These are phyloP conservation scores for Lumnitzera littorea DNA, from an alignment of 345 rosid species.

Conservation along the genomic window DNA sequence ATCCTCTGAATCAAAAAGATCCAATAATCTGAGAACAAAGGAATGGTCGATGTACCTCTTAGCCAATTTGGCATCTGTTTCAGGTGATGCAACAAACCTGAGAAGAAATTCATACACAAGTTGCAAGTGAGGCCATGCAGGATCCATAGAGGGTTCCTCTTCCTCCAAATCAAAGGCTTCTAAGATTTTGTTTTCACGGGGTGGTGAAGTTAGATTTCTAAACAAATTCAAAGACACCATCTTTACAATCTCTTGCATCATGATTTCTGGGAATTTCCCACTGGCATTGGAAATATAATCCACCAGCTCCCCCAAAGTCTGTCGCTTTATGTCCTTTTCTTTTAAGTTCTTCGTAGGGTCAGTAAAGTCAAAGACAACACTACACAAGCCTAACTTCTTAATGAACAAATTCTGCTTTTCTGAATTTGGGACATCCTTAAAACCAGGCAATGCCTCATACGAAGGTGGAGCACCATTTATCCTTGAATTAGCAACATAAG, in stretches of 20 bases:
- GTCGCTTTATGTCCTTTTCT: constrained; percentile 75
- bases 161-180: constrained; percentile 76
- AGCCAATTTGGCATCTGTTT: constrained; percentile 80
- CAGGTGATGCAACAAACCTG: constrained; percentile 70
- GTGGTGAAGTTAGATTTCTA: constrained; percentile 52
- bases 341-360: constrained; percentile 57
- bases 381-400: constrained; percentile 52
- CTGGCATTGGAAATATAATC: constrained; percentile 59
- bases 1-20: constrained; percentile 81
- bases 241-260: constrained; percentile 59
- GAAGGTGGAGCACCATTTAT: constrained; percentile 37
- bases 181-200: constrained; percentile 51
- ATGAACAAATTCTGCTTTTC: constrained; percentile 66
- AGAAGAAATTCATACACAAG: constrained; percentile 70
- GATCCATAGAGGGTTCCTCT: constrained; percentile 73
- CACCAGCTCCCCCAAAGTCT: constrained; percentile 67
- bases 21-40: constrained; percentile 64
- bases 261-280: constrained; percentile 53
- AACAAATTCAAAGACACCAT: constrained; percentile 70
- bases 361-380: constrained; percentile 49
- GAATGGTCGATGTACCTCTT: constrained; percentile 79
- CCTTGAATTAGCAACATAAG: constrained; percentile 36
- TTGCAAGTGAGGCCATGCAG: constrained; percentile 83
- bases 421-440: constrained; percentile 58
- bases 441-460: constrained; percentile 67